Evolutionary conservation across 441 rosid species (phyloP).

Genomic region (Erodium moschatum): DNA sequence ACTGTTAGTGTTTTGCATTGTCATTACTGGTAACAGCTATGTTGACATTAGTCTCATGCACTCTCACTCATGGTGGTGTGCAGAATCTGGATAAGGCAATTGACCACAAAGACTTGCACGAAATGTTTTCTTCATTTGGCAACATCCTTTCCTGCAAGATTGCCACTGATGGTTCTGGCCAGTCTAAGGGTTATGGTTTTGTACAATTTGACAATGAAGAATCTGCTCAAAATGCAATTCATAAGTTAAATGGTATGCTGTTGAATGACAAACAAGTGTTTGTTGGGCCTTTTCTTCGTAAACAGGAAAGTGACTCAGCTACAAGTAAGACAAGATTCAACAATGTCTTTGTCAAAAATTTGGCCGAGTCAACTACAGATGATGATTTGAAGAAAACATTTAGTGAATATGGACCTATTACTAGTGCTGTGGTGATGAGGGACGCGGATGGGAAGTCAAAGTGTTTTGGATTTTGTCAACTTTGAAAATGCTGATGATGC

Average conservation of each 20-base stretch:
- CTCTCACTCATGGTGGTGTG: conserved; percentile 8
- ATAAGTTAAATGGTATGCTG: conserved; percentile 59
- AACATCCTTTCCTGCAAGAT: conserved; percentile 59
- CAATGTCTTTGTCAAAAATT: conserved; percentile 56
- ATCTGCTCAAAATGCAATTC: conserved; percentile 53
- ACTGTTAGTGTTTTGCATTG: too few species aligned
- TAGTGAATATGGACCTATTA: conserved; percentile 49
- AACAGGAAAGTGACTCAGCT: conserved; percentile 48
- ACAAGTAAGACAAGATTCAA: conserved; percentile 37
- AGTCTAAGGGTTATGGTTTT: conserved; percentile 64
- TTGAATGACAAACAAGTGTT: conserved; percentile 65
- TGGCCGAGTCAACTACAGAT: conserved; percentile 43
- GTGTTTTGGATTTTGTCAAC: conserved; percentile 64
- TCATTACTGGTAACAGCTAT: neutral
- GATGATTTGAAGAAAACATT: conserved; percentile 49
- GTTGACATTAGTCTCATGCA: neutral
- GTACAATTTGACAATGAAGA: conserved; percentile 57
- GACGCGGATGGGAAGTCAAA: conserved; percentile 64
- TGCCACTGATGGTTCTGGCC: conserved; percentile 46
- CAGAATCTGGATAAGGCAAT: conserved; percentile 58
- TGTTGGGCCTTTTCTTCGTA: conserved; percentile 61
- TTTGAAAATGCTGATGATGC: conserved; percentile 53
- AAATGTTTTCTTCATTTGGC: conserved; percentile 59
- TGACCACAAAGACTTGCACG: conserved; percentile 59
- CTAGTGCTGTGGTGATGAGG: conserved; percentile 58